Conservation (phyloP, 2,329 filamentous ascomycete genomes). For the Karstenula rhodostoma region DNA sequence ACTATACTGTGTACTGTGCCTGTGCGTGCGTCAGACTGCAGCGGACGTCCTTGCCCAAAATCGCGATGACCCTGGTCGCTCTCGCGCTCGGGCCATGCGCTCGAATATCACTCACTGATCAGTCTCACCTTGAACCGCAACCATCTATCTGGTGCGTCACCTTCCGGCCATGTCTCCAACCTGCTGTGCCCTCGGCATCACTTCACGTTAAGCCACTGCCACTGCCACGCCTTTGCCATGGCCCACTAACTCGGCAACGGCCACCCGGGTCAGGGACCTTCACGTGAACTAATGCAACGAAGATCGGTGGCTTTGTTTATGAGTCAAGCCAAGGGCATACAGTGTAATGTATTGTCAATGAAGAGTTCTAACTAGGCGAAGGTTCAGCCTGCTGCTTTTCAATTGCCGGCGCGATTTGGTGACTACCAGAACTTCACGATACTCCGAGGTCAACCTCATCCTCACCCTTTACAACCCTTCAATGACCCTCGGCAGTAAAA, state of each 20-base stretch:
- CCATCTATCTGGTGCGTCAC: not conserved
- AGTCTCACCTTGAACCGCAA: not conserved
- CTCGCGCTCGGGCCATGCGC: not conserved
- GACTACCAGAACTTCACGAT: not conserved
- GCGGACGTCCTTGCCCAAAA: constrained; percentile 1
- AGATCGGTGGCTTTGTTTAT: not conserved
- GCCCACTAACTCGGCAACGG: not conserved
- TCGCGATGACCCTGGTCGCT: not conserved
- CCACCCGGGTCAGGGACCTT: not conserved
- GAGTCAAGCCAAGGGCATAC: too few species aligned
- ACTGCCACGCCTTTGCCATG: not conserved
- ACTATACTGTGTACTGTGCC: too few species aligned
- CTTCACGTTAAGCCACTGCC: not conserved
- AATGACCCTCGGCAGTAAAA: not conserved
- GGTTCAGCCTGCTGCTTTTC: not conserved
- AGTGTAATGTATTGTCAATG: too few species aligned
- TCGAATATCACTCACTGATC: not conserved
- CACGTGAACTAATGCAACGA: not conserved
- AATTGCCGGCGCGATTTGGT: not conserved
- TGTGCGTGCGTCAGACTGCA: constrained; percentile 2
- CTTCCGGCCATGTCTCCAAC: not conserved
- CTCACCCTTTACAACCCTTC: not conserved
- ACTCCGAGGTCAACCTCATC: not conserved
- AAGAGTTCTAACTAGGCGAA: too few species aligned
- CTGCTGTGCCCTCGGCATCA: not conserved